Evolutionary conservation across 148 eudicot species (phyloP).

Genomic region (Chenopodium quinoa): DNA sequence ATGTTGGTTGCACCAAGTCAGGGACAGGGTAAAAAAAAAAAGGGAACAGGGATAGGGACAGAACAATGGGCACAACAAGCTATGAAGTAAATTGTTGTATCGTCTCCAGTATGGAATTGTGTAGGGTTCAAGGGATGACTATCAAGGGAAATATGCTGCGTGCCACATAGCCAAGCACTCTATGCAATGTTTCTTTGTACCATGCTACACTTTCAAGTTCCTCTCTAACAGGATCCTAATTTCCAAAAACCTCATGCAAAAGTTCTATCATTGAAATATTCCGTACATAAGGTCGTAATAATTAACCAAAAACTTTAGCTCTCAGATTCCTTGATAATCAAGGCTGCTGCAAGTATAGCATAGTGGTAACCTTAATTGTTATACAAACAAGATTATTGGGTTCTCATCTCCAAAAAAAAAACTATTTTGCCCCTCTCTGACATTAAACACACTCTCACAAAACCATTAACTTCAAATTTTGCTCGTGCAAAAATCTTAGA

Average conservation of each 20-base stretch:
- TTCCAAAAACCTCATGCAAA: neutral
- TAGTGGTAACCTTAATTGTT: neutral
- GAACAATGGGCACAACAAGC: too few species aligned
- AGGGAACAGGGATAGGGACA: too few species aligned
- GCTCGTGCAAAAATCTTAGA: neutral
- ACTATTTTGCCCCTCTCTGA: neutral
- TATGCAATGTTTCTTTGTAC: neutral
- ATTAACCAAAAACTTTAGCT: neutral
- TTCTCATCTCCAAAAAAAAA: constrained; percentile 6
- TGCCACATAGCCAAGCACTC: neutral
- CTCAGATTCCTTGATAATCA: neutral
- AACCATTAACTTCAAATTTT: neutral
- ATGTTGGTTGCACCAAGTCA: too few species aligned
- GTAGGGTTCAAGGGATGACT: too few species aligned
- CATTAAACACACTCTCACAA: neutral
- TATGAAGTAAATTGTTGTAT: too few species aligned
- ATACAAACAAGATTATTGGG: neutral
- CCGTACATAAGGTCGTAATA: neutral
- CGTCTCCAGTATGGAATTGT: too few species aligned
- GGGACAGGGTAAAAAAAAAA: too few species aligned
- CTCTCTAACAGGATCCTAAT: neutral
- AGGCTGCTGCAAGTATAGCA: neutral
- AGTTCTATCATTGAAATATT: neutral
- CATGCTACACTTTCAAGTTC: neutral
- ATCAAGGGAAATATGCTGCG: too few species aligned